phyloP scores from a whole-genome alignment of 192 early-diverging fungal genomes.

The Coemansia sp. region DNA sequence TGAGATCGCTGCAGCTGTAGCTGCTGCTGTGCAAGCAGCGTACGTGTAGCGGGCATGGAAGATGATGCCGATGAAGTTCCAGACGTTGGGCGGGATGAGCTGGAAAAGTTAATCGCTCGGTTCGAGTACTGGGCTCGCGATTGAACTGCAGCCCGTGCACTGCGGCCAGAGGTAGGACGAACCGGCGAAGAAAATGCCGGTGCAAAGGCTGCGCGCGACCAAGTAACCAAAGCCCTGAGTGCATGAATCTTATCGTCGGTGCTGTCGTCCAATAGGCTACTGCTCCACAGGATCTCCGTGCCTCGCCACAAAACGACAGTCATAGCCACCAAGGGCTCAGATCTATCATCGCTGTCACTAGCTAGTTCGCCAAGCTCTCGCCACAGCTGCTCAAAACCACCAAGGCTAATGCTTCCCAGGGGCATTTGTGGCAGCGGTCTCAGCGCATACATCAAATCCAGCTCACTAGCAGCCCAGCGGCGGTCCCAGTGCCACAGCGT shows the following conservation, averaged over 20 bases:
- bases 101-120: not conserved
- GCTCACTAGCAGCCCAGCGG: conserved; percentile 31
- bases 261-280: not conserved
- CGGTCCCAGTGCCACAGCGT: conserved; percentile 37
- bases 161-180: not conserved
- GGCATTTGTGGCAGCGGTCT: conserved; percentile 32
- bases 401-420: conserved; percentile 40
- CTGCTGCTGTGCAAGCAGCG: not conserved
- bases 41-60: not conserved
- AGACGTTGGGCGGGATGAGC: not conserved
- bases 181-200: conserved; percentile 22
- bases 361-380: conserved; percentile 21
- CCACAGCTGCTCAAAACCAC: conserved; percentile 48
- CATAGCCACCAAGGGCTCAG: conserved; percentile 16
- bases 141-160: not conserved
- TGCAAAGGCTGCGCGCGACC: conserved; percentile 40
- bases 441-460: conserved; percentile 30
- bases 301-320: conserved; percentile 39
- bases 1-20: not conserved
- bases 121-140: not conserved
- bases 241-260: not conserved
- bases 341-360: not conserved
- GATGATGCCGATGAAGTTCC: conserved; percentile 1
- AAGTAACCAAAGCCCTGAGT: conserved; percentile 34
- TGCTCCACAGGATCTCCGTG: conserved; percentile 33